Evolutionary conservation across 1,284 basidiomycete species (phyloP), one percentile per base, ranked within the genome.

Genomic region (Volvariella surrecta): DNA sequence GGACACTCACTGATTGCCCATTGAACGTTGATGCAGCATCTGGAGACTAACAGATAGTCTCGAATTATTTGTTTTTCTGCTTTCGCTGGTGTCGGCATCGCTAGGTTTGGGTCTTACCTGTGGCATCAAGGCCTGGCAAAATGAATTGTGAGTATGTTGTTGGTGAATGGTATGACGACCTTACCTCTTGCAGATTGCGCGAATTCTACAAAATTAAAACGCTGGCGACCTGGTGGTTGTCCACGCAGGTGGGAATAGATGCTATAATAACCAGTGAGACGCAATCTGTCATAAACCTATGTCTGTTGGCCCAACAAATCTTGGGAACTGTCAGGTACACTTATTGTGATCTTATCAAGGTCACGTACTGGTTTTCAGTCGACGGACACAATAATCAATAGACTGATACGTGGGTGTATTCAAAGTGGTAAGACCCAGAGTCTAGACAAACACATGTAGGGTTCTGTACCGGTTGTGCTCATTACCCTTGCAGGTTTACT

Each of bases 401-500:
- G 34, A n/a, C 34, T 35, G 4, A 35, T 35, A 35, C 34, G 34
- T 7, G 34, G 34, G n/a, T 35, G 34, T 15, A 35, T 35, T 16
- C 34, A 35, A 35, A 35, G 34, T 15, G 34, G 34, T 35, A 16
- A 15, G 34, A 4, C 34, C 18, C 7, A 35, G n/a, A 16, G 13
- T 35, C 34, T 19, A 16, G 13, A 15, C n/a, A 15, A 15, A 6
- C 34, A 7, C 34, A 8, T 35, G 34, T 15, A 6, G 7, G 18
- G 15, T 7, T 4, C 34, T 7, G 6, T 7, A 4, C 34, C 8
- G 34, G n/a, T 35, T 4, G 15, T n/a, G 34, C 8, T 35, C 34
- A 7, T n/a, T n/a, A 7, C 34, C 34, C 34, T 35, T 35, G 34
- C 34, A 35, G 34, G 34, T 7, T 35, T 35, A 35, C 34, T 35